Evolutionary conservation across 2,329 filamentous ascomycete genomes (phyloP).

Genomic region (Epichloe brachyelytri): DNA sequence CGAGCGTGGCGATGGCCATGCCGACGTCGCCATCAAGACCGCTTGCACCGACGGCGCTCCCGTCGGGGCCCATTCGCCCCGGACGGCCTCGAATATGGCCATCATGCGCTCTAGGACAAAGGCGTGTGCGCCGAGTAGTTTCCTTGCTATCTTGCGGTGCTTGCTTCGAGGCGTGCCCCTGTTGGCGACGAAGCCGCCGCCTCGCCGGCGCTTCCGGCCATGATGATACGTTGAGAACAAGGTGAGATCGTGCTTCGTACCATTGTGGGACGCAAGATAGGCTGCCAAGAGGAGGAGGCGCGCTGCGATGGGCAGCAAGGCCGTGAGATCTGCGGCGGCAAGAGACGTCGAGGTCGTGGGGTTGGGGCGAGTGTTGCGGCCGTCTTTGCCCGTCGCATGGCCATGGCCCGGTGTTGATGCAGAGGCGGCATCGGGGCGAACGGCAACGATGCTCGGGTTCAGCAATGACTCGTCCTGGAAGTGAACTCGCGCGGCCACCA

Average conservation of each 20-base stretch:
- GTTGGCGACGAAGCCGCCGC: conserved; percentile 28
- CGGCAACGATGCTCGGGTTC: conserved; percentile 46
- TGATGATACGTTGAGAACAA: conserved; percentile 64
- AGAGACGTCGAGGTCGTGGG: not conserved
- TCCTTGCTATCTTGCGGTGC: conserved; percentile 61
- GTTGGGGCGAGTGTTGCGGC: not conserved
- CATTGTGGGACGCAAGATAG: conserved; percentile 73
- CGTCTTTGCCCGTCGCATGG: not conserved
- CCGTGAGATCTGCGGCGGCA: conserved; percentile 31
- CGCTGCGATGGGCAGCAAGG: conserved; percentile 56
- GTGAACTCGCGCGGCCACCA: conserved; percentile 55
- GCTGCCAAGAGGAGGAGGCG: conserved; percentile 63
- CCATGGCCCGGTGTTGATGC: not conserved
- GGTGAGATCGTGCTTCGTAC: conserved; percentile 55
- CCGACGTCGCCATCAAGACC: conserved; percentile 42
- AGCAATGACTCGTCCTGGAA: conserved; percentile 64
- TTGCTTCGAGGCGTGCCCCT: conserved; percentile 28
- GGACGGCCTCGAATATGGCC: conserved; percentile 60
- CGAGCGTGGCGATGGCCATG: conserved; percentile 58
- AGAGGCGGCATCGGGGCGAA: conserved; percentile 7
- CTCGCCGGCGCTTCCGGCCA: conserved; percentile 35
- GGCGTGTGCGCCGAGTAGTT: conserved; percentile 62
- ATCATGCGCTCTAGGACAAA: conserved; percentile 70
- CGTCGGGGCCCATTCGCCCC: conserved; percentile 37
- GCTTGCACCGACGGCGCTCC: conserved; percentile 14